A percentile compares a stretch with the other conserved stretches of the same genome.
Conservation (phyloP, 805 yeast species). For the Metschnikowia anglica region DNA sequence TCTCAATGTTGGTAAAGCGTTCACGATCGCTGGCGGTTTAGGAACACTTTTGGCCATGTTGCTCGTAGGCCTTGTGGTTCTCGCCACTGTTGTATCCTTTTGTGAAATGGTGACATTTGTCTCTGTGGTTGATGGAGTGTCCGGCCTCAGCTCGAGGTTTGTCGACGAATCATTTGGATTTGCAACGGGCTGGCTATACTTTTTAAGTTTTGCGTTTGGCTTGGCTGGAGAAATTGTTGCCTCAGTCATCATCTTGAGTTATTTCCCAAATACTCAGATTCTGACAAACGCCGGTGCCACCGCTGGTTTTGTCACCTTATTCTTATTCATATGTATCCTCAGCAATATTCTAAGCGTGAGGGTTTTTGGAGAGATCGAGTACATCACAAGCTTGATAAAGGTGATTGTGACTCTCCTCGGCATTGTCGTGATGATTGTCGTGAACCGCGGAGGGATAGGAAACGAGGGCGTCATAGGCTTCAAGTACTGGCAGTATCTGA, state of each 20-base stretch:
- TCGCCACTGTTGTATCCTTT: constrained; percentile 68
- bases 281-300: constrained; percentile 45
- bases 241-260: constrained; percentile 71
- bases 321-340: constrained; percentile 45
- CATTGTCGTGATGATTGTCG: constrained; percentile 61
- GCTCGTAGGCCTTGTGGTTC: constrained; percentile 62
- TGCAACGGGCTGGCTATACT: constrained; percentile 71
- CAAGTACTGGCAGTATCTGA: constrained; percentile 60
- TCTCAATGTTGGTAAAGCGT: constrained; percentile 68
- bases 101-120: constrained; percentile 81
- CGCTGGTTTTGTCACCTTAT: constrained; percentile 65
- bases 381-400: constrained; percentile 57
- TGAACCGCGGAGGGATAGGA: constrained; percentile 59
- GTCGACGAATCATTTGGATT: constrained; percentile 79
- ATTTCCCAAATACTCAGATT: constrained; percentile 55
- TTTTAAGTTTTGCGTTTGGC: constrained; percentile 69
- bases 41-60: constrained; percentile 70
- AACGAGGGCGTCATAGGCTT: constrained; percentile 52
- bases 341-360: constrained; percentile 68
- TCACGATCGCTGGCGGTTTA: constrained; percentile 72
- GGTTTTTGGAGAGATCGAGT: constrained; percentile 73
- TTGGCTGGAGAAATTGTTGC: constrained; percentile 82
- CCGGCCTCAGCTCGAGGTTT: constrained; percentile 71
- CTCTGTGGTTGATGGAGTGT: constrained; percentile 76
- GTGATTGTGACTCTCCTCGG: constrained; percentile 50